Base-by-base conservation (phyloP, 2,329 filamentous ascomycete species). In the Aspergillus latus region DNA sequence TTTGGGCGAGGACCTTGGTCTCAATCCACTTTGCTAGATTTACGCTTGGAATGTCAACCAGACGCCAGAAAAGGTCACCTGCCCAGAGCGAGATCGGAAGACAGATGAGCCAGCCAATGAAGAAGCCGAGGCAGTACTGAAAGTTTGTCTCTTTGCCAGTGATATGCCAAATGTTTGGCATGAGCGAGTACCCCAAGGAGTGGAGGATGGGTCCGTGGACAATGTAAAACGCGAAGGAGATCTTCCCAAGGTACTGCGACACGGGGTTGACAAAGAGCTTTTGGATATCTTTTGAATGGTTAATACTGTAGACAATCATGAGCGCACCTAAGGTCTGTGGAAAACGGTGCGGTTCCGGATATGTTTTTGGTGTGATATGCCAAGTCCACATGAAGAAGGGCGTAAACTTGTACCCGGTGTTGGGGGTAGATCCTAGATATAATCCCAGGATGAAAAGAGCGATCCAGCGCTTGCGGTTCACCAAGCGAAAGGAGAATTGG, bases 1-100 rank as follows among this genome's bases (percentile, higher is more conserved):
- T 51, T 37, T 70, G 69, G 1, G 65, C 62, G 30, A 68, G 60
- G 29, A 72, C 56, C 37, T 64, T 65, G 42, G 65, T 66, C 64
- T 81, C 81, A 28, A 83, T 57, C 74, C 79, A 81, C 43, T 76
- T 72, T 2, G 80, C 77, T 61, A 84, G 76, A 49, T 74, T 76
- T 6, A 83, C 73, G 65, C 78, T 75, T 1, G 78, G 78, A 3
- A 73, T 68, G 67, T 87, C 84, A 5, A 87, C 75, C 1, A 70
- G 70, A 29, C 83, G 76, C 81, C 82, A 85, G 63, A 85, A 86
- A 3, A 87, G 55, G 67, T 87, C 84, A 1, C 81, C 80, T 4
- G 77, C 74, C 78, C 82, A 86, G 5, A 86, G 72, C 0, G 80
- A 68, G 29, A 76, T 53, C 5, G 70, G 65, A 3, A 77, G 61